A percentile compares a stretch with the other conserved stretches of the same genome.
These are phyloP conservation scores for Cryptococcus sp. DNA, from an alignment of 1,284 basidiomycete species.

Conservation along the genomic window DNA sequence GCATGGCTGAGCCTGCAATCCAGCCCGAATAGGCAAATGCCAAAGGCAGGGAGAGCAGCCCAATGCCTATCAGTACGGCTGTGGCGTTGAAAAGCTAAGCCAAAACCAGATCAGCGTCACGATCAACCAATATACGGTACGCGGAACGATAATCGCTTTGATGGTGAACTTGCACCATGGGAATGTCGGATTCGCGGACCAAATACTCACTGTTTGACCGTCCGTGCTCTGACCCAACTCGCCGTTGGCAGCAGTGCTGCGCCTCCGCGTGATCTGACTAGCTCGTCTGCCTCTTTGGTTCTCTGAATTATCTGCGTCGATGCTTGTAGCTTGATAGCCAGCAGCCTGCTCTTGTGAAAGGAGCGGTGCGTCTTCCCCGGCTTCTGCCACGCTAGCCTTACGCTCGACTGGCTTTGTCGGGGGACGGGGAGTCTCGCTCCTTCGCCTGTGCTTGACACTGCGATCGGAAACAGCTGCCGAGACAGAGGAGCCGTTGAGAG, in stretches of 20 bases:
- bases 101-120: slow-evolving; percentile 3
- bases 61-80: slow-evolving; percentile 83
- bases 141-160: slow-evolving; percentile 5
- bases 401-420: too few relatives aligned
- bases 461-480: too few relatives aligned
- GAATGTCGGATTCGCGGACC: slow-evolving; percentile 5
- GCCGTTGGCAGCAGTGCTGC: not conserved
- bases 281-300: too few relatives aligned
- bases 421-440: too few relatives aligned
- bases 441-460: too few relatives aligned
- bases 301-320: not conserved
- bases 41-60: slow-evolving; percentile 84
- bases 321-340: not conserved
- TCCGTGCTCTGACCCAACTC: slow-evolving; percentile 64
- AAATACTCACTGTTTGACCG: slow-evolving; percentile 70
- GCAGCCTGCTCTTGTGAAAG: too few relatives aligned
- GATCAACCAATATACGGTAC: not conserved
- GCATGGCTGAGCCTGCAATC: slow-evolving; percentile 71
- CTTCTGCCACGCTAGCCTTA: too few relatives aligned
- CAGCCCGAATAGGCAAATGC: slow-evolving; percentile 87
- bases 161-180: too few relatives aligned
- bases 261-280: not conserved
- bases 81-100: slow-evolving; percentile 83
- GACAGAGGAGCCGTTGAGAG: too few relatives aligned
- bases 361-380: too few relatives aligned